phyloP scores from a whole-genome alignment of 202 grass and related monocot genomes.

The Panicum virgatum region DNA sequence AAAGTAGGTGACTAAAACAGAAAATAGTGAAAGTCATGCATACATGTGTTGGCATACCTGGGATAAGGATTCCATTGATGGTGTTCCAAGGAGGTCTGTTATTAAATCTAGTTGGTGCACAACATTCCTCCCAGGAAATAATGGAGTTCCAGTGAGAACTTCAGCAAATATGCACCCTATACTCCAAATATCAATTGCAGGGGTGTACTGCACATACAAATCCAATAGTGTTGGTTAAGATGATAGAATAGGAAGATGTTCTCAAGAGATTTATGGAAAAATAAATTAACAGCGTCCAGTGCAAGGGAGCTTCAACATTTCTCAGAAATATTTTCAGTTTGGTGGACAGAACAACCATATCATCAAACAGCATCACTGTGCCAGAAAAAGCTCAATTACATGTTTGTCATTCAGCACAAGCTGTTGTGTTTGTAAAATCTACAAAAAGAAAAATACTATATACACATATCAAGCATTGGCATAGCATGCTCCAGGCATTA shows the following conservation, averaged over 20 bases:
- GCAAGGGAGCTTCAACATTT: conserved; percentile 17
- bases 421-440: background rate
- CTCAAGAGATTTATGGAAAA: background rate
- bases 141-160: conserved; percentile 66
- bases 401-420: conserved; percentile 8
- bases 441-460: conserved; percentile 11
- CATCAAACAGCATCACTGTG: background rate
- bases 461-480: background rate
- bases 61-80: conserved; percentile 56
- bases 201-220: conserved; percentile 76
- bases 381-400: conserved; percentile 5
- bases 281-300: background rate
- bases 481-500: background rate
- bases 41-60: conserved; percentile 51
- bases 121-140: conserved; percentile 96
- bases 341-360: background rate
- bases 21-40: conserved; percentile 8
- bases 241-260: conserved; percentile 4
- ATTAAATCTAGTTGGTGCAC: conserved; percentile 89
- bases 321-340: background rate
- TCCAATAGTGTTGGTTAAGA: background rate
- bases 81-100: conserved; percentile 85
- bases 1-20: background rate
- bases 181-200: conserved; percentile 97
- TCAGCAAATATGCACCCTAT: conserved; percentile 98